A percentile compares a stretch with the other conserved stretches of the same genome.
Evolutionary conservation across 129 eudicot species (phyloP).

Genomic region (Sambucus nigra): DNA sequence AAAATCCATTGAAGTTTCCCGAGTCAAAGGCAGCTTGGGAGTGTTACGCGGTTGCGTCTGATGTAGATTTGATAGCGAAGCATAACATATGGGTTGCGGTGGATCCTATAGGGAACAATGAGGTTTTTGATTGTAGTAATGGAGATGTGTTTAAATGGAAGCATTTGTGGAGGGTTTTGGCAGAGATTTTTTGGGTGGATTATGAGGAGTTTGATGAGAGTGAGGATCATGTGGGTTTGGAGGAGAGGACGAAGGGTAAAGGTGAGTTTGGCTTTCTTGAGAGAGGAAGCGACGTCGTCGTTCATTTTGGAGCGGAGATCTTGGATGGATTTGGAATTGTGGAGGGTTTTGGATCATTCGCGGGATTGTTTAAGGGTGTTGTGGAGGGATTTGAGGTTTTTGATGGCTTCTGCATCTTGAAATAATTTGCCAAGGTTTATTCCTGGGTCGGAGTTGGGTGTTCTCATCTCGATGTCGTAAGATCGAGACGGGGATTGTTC

Average conservation of each 20-base stretch:
- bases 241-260: conserved; percentile 33
- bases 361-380: too few species aligned
- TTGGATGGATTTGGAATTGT: conserved; percentile 56
- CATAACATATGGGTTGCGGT: conserved; percentile 41
- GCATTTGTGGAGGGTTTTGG: conserved; percentile 31
- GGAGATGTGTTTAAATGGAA: conserved; percentile 47
- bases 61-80: conserved; percentile 37
- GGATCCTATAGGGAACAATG: conserved; percentile 34
- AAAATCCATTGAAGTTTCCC: conserved; percentile 24
- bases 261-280: too few species aligned
- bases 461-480: conserved; percentile 2
- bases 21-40: conserved; percentile 34
- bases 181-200: conserved; percentile 26
- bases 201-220: conserved; percentile 23
- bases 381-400: conserved; percentile 54
- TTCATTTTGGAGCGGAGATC: conserved; percentile 60
- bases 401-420: conserved; percentile 61
- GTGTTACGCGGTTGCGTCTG: conserved; percentile 21
- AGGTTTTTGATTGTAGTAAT: conserved; percentile 32
- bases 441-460: too few species aligned
- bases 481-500: conserved; percentile 41
- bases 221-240: conserved; percentile 13
- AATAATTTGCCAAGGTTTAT: conserved; percentile 65
- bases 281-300: conserved; percentile 32
- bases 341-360: conserved; percentile 64